Percentiles rank a stretch among this genome's conserved stretches.
Evolutionary conservation across 371 early-diverging fungal genomes (phyloP).

Genomic region (Mucor mucedo): DNA sequence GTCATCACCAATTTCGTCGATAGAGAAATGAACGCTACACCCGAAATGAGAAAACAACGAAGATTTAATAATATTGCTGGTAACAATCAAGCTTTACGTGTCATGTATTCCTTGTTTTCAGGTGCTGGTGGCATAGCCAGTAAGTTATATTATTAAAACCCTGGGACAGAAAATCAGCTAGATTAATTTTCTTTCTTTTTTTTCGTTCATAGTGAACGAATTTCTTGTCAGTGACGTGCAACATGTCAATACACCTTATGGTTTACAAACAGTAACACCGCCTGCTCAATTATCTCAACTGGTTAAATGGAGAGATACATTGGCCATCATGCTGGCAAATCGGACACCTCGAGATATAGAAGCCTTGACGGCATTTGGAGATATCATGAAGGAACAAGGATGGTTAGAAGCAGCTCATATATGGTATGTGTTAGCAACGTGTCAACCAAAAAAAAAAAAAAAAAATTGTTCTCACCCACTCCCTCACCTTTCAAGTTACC

Average conservation of each 20-base stretch:
- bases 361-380: conserved; percentile 80
- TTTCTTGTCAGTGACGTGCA: conserved; percentile 34
- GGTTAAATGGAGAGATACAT: conserved; percentile 69
- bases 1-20: conserved; percentile 75
- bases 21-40: conserved; percentile 54
- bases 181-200: too few species aligned
- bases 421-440: conserved; percentile 60
- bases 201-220: conserved; percentile 31
- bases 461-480: background rate
- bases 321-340: conserved; percentile 84
- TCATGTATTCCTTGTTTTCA: conserved; percentile 76
- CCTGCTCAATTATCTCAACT: conserved; percentile 43
- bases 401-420: conserved; percentile 81
- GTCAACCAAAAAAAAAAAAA: background rate
- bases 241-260: conserved; percentile 37
- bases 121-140: conserved; percentile 67
- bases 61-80: conserved; percentile 39
- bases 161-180: background rate
- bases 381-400: conserved; percentile 66
- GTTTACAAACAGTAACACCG: conserved; percentile 27
- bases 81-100: conserved; percentile 69
- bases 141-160: conserved; percentile 10
- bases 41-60: conserved; percentile 33
- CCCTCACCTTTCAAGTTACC: conserved; percentile 53
- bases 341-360: conserved; percentile 76